Base-by-base conservation (phyloP, 2,329 filamentous ascomycete species). In the Cytospora paraplurivora region DNA sequence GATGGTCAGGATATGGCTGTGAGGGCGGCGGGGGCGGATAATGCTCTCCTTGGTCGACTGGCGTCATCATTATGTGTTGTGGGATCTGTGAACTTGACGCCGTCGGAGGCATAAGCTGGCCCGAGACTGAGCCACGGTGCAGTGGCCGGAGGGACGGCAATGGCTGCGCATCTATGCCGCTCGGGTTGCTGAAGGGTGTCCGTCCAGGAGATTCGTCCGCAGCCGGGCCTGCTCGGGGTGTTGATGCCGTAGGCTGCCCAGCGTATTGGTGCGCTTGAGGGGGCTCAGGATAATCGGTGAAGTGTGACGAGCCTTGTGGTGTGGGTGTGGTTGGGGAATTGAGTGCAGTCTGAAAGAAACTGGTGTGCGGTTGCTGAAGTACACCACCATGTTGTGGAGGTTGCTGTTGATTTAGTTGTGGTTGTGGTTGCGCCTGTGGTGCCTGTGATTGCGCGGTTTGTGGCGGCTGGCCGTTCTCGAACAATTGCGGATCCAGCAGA, bases 341-440 rank as follows among this genome's bases (percentile, higher is more conserved):
- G 12, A 66, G 59, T 3, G 65, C 65, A 7, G 65, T 66, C 47
- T 62, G 65, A 19, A 66, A 66, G 59, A 66, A 66, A 37, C 56
- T 66, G 33, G 63, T 61, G 44, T 64, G 62, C 34, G 62, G 56
- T n/a, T 63, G 62, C 7, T 63, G 62, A n/a, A 63, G 56, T 13
- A 56, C 35, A 17, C 56, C 51, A n/a, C 62, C 27, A 7, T 32
- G 41, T 58, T 66, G 56, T 65, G 65, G 27, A 49, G 64, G 52
- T 33, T 62, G 58, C 17, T 49, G 56, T 34, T 59, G 64, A 38
- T 57, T 57, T 12, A 34, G 38, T 17, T 61, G 59, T 12, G 52
- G 57, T 17, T 66, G 64, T 21, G 61, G 50, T 13, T 64, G 64
- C n/a, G 34, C 44, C 15, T 56, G 57, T 32, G 64, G 37, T 35